These are phyloP conservation scores for Hypericum androsaemum DNA, from an alignment of 345 rosid genomes.

Conservation along the genomic window DNA sequence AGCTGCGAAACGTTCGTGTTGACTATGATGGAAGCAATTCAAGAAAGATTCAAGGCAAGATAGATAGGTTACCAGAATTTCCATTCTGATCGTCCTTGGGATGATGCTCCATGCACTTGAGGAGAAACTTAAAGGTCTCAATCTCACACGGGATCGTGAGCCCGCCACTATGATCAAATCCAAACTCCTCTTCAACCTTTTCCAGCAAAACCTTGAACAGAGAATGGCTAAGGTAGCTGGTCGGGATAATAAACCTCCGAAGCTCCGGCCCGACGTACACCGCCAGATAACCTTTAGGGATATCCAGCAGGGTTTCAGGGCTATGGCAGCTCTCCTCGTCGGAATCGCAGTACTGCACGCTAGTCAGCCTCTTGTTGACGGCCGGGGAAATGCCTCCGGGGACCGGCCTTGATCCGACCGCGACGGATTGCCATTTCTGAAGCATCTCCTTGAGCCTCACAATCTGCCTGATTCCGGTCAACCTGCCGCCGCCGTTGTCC, in stretches of 20 bases:
- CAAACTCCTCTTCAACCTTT: slow-evolving; percentile 87
- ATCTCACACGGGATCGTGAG: slow-evolving; percentile 93
- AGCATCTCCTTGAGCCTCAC: slow-evolving; percentile 72
- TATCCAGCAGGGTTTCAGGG: slow-evolving; percentile 67
- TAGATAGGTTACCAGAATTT: slow-evolving; percentile 18
- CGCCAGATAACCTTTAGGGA: slow-evolving; percentile 82
- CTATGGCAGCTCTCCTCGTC: slow-evolving; percentile 74
- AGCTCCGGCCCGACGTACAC: slow-evolving; percentile 88
- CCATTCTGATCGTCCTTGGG: slow-evolving; percentile 33
- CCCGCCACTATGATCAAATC: slow-evolving; percentile 76
- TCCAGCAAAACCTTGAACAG: slow-evolving; percentile 76
- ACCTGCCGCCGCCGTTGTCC: slow-evolving; percentile 42
- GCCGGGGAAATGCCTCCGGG: slow-evolving; percentile 31
- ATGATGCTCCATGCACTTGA: slow-evolving; percentile 69
- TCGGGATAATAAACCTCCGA: slow-evolving; percentile 88
- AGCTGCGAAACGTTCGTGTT: background rate
- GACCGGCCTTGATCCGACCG: slow-evolving; percentile 32
- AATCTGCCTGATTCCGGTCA: slow-evolving; percentile 73
- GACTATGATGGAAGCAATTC: background rate
- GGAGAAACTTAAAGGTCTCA: slow-evolving; percentile 85
- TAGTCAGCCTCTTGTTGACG: slow-evolving; percentile 43
- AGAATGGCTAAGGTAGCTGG: slow-evolving; percentile 74
- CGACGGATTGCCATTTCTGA: slow-evolving; percentile 84
- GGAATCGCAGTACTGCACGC: slow-evolving; percentile 43
- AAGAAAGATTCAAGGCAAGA: background rate